Evolutionary conservation across 148 eudicot genomes (phyloP).

Genomic region (Fagopyrum esculentum): DNA sequence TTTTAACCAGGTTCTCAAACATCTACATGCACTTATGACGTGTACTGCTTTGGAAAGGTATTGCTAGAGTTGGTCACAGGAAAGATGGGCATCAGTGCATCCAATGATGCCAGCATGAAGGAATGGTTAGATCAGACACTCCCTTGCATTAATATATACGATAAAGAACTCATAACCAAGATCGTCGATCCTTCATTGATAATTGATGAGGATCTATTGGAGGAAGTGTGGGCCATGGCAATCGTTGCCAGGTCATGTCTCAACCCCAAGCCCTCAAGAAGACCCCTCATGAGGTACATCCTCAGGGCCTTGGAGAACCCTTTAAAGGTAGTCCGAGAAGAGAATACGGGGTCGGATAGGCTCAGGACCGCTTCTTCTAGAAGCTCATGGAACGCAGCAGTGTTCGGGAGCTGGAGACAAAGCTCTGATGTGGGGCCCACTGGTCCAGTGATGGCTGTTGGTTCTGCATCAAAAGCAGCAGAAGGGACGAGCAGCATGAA

Average conservation of each 20-base stretch:
- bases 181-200: slow-evolving; percentile 89
- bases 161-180: slow-evolving; percentile 82
- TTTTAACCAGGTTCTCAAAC: slow-evolving; percentile 51
- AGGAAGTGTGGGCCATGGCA: slow-evolving; percentile 99
- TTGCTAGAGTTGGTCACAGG: slow-evolving; percentile 94
- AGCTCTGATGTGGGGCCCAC: slow-evolving; percentile 56
- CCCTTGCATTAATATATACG: slow-evolving; percentile 71
- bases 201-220: slow-evolving; percentile 87
- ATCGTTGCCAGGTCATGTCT: slow-evolving; percentile 95
- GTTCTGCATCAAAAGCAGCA: slow-evolving; percentile 28
- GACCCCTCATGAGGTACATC: slow-evolving; percentile 87
- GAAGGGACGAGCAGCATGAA: slow-evolving; percentile 48
- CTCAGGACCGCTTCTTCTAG: slow-evolving; percentile 70
- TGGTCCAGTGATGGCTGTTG: slow-evolving; percentile 27
- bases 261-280: slow-evolving; percentile 73
- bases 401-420: slow-evolving; percentile 95
- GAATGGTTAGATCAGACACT: slow-evolving; percentile 65
- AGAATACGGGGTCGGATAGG: slow-evolving; percentile 59
- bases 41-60: slow-evolving; percentile 92
- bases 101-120: slow-evolving; percentile 50
- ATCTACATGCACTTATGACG: slow-evolving; percentile 76
- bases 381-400: slow-evolving; percentile 94
- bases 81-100: slow-evolving; percentile 73
- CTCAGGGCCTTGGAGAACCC: slow-evolving; percentile 93
- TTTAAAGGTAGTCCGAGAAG: slow-evolving; percentile 86